Evolutionary conservation across 106 monocot species (phyloP).

Genomic region (Ottelia alismoides): DNA sequence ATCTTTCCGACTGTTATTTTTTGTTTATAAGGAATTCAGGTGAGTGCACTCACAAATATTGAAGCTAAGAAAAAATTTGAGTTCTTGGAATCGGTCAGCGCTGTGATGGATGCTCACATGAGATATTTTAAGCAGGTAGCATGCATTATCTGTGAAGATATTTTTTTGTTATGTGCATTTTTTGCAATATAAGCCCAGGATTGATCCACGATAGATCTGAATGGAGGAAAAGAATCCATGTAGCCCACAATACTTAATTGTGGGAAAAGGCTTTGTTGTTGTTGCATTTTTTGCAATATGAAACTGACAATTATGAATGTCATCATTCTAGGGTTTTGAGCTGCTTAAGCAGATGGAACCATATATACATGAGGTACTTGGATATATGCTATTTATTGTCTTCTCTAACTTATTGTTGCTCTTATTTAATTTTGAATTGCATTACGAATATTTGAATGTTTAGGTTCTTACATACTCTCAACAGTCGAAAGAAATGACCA

Average conservation of each 20-base stretch:
- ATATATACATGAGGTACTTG: constrained; percentile 28
- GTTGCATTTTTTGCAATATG: not conserved
- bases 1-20: constrained; percentile 8
- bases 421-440: too few species aligned
- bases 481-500: constrained; percentile 88
- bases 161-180: too few species aligned
- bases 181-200: too few species aligned
- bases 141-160: too few species aligned
- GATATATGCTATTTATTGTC: not conserved
- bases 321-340: constrained; percentile 81
- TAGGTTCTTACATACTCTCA: constrained; percentile 86
- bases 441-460: too few species aligned
- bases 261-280: too few species aligned
- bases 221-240: too few species aligned
- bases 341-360: too few species aligned
- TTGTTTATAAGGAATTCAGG: constrained; percentile 53
- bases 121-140: constrained; percentile 82
- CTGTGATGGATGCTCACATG: constrained; percentile 95
- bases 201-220: too few species aligned
- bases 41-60: constrained; percentile 57
- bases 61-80: constrained; percentile 89
- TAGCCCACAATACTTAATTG: too few species aligned
- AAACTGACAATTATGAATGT: constrained; percentile 9
- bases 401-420: not conserved
- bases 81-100: constrained; percentile 83